These are phyloP conservation scores for Ilyonectria mors-panacis DNA, from an alignment of 2,329 filamentous ascomycete genomes.

Conservation along the genomic window DNA sequence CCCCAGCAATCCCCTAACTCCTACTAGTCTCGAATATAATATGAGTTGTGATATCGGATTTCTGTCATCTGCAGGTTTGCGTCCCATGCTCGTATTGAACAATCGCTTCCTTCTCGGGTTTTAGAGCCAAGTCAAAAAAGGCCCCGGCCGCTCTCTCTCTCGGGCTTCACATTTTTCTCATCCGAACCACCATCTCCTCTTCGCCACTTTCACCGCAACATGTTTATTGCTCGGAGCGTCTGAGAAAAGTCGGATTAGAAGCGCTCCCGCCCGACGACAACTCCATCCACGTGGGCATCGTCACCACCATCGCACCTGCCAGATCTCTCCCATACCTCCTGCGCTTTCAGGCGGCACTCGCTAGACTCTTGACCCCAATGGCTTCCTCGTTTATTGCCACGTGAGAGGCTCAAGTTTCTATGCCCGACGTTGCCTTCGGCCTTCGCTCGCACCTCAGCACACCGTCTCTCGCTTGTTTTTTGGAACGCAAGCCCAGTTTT, in stretches of 20 bases:
- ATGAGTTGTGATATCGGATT: slow-evolving; percentile 6
- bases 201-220: background rate
- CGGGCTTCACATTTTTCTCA: slow-evolving; percentile 1
- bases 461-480: slow-evolving; percentile 20
- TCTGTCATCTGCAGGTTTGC: slow-evolving; percentile 35
- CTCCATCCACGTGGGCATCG: background rate
- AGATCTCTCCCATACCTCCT: background rate
- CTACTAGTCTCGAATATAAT: background rate
- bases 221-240: background rate
- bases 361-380: slow-evolving; percentile 10
- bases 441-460: background rate
- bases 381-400: slow-evolving; percentile 11
- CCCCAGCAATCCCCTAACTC: background rate
- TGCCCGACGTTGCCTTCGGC: background rate
- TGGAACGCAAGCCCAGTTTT: slow-evolving; percentile 37
- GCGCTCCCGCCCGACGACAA: background rate
- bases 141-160: background rate
- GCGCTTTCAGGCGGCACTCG: background rate
- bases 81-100: slow-evolving; percentile 31
- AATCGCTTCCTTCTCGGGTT: slow-evolving; percentile 1
- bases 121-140: background rate
- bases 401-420: slow-evolving; percentile 4
- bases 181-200: background rate
- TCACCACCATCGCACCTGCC: slow-evolving; percentile 11
- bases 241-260: background rate